These are phyloP conservation scores for Rhizopogon rudus DNA, from an alignment of 768 basidiomycete species.

Conservation along the genomic window DNA sequence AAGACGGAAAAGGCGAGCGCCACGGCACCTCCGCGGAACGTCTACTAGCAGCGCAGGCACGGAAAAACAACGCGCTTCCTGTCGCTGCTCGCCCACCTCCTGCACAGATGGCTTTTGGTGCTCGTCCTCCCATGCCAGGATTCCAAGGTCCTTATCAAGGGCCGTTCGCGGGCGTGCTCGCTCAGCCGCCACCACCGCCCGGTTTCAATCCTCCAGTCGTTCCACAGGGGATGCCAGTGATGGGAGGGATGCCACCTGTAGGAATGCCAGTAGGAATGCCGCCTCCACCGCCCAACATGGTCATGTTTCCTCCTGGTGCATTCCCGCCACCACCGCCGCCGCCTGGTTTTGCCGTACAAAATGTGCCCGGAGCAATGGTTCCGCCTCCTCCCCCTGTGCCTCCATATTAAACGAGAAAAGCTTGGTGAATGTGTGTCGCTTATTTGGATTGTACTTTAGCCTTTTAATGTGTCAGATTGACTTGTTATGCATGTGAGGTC, in stretches of 20 bases:
- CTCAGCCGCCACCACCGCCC: constrained; percentile 75
- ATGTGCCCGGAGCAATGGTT: constrained; percentile 38
- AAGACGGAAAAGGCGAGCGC: constrained; percentile 96
- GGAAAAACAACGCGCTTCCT: constrained; percentile 90
- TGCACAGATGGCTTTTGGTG: constrained; percentile 61
- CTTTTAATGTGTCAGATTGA: neutral
- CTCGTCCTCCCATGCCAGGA: constrained; percentile 60
- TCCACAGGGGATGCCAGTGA: constrained; percentile 35
- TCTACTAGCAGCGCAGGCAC: constrained; percentile 89
- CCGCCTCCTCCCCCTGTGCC: constrained; percentile 42
- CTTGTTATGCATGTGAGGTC: neutral
- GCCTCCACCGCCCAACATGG: constrained; percentile 34
- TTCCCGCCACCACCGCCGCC: constrained; percentile 57
- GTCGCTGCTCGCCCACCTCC: constrained; percentile 70
- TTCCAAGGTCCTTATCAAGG: constrained; percentile 80
- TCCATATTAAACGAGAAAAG: constrained; percentile 18
- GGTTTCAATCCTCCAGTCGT: constrained; percentile 71
- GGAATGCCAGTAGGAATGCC: constrained; percentile 35
- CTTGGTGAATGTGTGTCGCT: neutral
- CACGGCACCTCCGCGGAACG: constrained; percentile 98
- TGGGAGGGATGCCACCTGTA: constrained; percentile 28
- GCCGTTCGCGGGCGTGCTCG: constrained; percentile 89
- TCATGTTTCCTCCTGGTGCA: constrained; percentile 41
- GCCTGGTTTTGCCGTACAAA: constrained; percentile 52
- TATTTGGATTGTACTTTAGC: neutral